Base-by-base conservation (phyloP, 345 rosid genomes). In the Passiflora organensis region DNA sequence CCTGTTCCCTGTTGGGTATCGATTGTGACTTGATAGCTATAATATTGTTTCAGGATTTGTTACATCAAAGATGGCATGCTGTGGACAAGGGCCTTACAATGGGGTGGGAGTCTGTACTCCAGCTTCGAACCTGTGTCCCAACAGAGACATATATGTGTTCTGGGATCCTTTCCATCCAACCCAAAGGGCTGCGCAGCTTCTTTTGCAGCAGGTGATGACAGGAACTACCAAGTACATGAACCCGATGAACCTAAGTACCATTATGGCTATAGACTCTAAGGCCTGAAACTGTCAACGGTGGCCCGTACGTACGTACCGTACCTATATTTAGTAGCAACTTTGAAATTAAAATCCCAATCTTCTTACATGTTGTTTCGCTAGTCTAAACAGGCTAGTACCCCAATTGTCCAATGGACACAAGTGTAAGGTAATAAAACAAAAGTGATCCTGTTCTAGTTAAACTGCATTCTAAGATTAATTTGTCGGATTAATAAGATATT, bases 121-220 rank as follows among this genome's bases (percentile, higher is more conserved):
- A 1, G 8, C 32, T 1, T 61, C 65, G 12, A 61, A 61, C 36
- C 13, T 61, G 43, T 61, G 65, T 13, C 57, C 32, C 4, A 43
- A 61, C 51, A 42, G 65, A 23, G 28, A 61, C 24, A 8, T 43
- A 6, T 50, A 61, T 32, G 65, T 36, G 34, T 61, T 61, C 37
- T 61, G 65, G 65, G 65, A 61, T 32, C 18, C 65, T 6, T 61
- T 52, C 48, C 65, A 61, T 43, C 65, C 65, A 1, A 15, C 65
- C 1, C 50, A 61, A 20, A 51, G 41, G 36, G 65, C 56, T 5
- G 43, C 42, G n/a, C 32, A 43, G 21, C 4, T 61, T 43, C 43
- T 61, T 1, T 50, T 61, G 36, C 14, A 61, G 14, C 50, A 43
- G 43, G 32, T 61, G 9, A 13, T 61, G 45, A 10, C 43, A 22